Base-by-base conservation (phyloP, 208 protist genomes). In the Leishmania guyanensis region DNA sequence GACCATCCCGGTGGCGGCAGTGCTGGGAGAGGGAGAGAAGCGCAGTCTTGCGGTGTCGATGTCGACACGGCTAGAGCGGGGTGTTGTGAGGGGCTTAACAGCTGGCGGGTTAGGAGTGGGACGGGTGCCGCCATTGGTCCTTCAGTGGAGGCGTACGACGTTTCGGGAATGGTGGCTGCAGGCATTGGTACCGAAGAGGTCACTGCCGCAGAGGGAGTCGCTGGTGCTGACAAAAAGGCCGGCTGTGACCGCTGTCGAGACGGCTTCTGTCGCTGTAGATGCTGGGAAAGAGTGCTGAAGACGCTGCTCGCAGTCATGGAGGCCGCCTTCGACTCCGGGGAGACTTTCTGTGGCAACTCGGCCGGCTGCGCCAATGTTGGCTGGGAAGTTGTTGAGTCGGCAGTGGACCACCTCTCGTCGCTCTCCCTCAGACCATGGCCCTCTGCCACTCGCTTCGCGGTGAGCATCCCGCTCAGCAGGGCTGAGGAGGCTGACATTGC, bases 201-300 rank as follows among this genome's bases (percentile, higher is more conserved):
- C 6, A 22, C 54, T 56, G 48, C 16, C 8, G n/a, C 51, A 68
- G 74, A 26, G 50, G 26, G 58, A 5, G n/a, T 17, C 66, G 8
- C 36, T 46, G 51, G 70, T 14, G 50, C 39, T 82, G 50, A 16
- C 39, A 3, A 22, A 14, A 43, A 50, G 70, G 36, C 22, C 3
- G 48, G 70, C 48, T 73, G 72, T 48, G 43, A 70, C 17, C 6
- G 56, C 36, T 26, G 69, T n/a, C 3, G 75, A n/a, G 17, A 33
- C 54, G 60, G 53, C 22, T 64, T 64, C 26, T 56, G 39, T 10
- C 54, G 33, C 71, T 84, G 87, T 2, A 96, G 80, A 75, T 96
- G 91, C 82, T 94, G 91, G n/a, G 93, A 96, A 16, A 95, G 87
- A 22, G 93, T 96, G 79, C 93, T 96, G 83, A 96, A 94, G 64